phyloP scores from a whole-genome alignment of 306 rosid genomes.

The Citrullus mucosospermus region DNA sequence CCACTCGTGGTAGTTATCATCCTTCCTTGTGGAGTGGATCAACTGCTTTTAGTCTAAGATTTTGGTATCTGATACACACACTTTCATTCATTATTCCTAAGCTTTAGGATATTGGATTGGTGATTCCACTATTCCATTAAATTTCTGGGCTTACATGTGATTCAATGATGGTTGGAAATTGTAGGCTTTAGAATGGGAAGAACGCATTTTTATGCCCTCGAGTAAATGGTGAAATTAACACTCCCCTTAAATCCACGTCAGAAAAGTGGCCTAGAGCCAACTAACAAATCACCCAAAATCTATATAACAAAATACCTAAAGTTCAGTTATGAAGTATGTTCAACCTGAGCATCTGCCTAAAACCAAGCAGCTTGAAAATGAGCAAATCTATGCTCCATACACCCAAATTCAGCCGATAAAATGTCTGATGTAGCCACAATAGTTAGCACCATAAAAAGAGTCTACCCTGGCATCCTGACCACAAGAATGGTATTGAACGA shows the following conservation, averaged over 20 bases:
- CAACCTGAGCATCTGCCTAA: background rate
- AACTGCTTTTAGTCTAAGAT: background rate
- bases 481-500: background rate
- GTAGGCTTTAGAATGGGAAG: background rate
- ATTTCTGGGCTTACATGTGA: background rate
- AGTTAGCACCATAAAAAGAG: background rate
- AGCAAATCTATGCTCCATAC: background rate
- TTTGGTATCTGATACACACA: background rate
- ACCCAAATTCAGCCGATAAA: background rate
- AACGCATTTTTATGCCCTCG: background rate
- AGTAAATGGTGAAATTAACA: background rate
- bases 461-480: background rate
- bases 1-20: background rate
- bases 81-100: background rate
- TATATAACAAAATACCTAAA: background rate
- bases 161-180: background rate
- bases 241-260: background rate
- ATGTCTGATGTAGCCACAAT: background rate
- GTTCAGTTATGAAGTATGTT: background rate
- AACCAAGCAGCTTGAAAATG: background rate
- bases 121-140: background rate
- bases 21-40: background rate
- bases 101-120: background rate
- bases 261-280: background rate
- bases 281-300: background rate